These are phyloP conservation scores for Cyberlindnera japonica DNA, from an alignment of 805 yeast genomes.

Conservation along the genomic window DNA sequence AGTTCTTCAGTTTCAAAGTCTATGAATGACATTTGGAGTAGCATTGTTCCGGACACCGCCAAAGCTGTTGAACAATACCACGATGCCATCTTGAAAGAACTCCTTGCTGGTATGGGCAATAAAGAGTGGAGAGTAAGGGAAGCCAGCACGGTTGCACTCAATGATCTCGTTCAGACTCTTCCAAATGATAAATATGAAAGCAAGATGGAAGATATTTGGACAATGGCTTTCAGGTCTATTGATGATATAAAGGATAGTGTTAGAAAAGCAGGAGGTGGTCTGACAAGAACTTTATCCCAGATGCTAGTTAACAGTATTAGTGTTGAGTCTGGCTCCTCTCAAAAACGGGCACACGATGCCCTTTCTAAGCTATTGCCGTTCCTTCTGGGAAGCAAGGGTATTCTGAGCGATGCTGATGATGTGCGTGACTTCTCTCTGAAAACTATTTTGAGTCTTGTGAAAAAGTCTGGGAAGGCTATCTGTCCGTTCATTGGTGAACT, in stretches of 20 bases:
- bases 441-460: slow-evolving; percentile 68
- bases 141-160: slow-evolving; percentile 71
- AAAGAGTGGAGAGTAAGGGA: slow-evolving; percentile 93
- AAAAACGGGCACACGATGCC: slow-evolving; percentile 41
- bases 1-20: slow-evolving; percentile 66
- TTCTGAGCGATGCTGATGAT: slow-evolving; percentile 83
- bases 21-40: slow-evolving; percentile 86
- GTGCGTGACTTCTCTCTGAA: slow-evolving; percentile 71
- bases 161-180: slow-evolving; percentile 64
- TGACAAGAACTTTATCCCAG: slow-evolving; percentile 65
- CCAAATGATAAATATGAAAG: slow-evolving; percentile 47
- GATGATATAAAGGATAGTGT: slow-evolving; percentile 96
- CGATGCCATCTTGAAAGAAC: slow-evolving; percentile 57
- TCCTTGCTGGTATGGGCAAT: slow-evolving; percentile 65
- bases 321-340: slow-evolving; percentile 37
- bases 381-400: slow-evolving; percentile 71
- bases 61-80: slow-evolving; percentile 51
- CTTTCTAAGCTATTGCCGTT: slow-evolving; percentile 69
- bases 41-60: slow-evolving; percentile 56
- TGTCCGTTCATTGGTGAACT: slow-evolving; percentile 67
- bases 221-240: slow-evolving; percentile 80
- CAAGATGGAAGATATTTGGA: slow-evolving; percentile 70
- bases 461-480: slow-evolving; percentile 55
- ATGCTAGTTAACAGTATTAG: slow-evolving; percentile 57
- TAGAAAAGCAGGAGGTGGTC: slow-evolving; percentile 67